Base-by-base conservation (phyloP, 495 filamentous ascomycete genomes). In the Bombardia bombarda region DNA sequence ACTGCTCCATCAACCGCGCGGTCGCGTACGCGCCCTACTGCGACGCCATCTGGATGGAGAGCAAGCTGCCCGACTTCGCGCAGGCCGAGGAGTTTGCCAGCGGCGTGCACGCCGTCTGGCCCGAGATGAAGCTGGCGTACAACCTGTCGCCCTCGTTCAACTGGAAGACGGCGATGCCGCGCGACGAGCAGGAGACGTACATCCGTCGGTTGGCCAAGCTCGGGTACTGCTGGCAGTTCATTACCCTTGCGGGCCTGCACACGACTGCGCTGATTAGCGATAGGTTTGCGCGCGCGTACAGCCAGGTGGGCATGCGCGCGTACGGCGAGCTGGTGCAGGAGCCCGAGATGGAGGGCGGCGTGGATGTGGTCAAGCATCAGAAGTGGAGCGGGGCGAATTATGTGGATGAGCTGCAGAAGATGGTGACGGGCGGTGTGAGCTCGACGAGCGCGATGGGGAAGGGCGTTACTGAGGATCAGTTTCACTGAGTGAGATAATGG, bases 141-240 rank as follows among this genome's bases (percentile, higher is more conserved):
- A 97, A 97, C 70, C 82, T 98, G 40, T 95, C 89, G 0, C 93
- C 93, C 21, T 95, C 88, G 30, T 98, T 98, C 82, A 97, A 97
- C 78, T 98, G 92, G 92, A 96, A 97, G 73, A 72, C 89, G 33
- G 92, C 93, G 59, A 98, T 98, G 93, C 73, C 86, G 21, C 78
- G 83, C 50, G 72, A 80, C 34, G 93, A 97, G 62, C 93, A 98
- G 67, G 86, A 94, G 68, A 97, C 93, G 17, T 98, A 96, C 69
- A 97, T 98, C 70, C 69, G 81, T 47, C 86, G 90, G 17, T 83
- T 98, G 30, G 87, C 80, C 42, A 63, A 67, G 32, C 79, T 98
- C 23, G 92, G 92, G 36, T 98, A 96, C 78, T 93, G 84, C 75
- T 97, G 92, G 92, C 92, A 98, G 66, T 98, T 98, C 79, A 97